Percentiles rank a stretch among this genome's conserved stretches.
Conservation (phyloP, 495 filamentous ascomycete species). For the Hypoxylon cercidicola region DNA sequence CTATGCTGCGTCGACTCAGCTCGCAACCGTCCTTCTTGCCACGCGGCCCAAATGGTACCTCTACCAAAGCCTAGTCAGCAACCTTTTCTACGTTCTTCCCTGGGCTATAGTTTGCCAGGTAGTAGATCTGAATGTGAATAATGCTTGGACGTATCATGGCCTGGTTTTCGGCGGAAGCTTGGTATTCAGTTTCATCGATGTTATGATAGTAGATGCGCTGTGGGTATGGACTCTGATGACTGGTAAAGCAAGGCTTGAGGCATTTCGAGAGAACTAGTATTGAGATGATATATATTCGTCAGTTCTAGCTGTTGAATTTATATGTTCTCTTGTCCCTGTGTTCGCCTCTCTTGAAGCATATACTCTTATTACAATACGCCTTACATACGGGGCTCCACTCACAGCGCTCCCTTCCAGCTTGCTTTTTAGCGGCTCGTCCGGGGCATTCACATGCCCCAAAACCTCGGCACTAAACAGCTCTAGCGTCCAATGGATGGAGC, state of each 20-base stretch:
- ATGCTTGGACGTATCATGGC: slow-evolving; percentile 75
- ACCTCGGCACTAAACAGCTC: slow-evolving; percentile 27
- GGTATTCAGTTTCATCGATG: slow-evolving; percentile 71
- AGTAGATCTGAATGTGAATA: slow-evolving; percentile 54
- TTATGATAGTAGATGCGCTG: slow-evolving; percentile 57
- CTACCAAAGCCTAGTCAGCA: slow-evolving; percentile 70
- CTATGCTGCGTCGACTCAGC: slow-evolving; percentile 72
- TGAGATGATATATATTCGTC: too few species aligned
- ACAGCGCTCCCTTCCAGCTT: too few species aligned
- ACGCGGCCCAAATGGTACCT: slow-evolving; percentile 75
- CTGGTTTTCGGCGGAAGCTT: slow-evolving; percentile 76
- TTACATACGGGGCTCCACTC: too few species aligned
- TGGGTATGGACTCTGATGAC: slow-evolving; percentile 68
- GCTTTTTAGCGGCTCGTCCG: too few species aligned
- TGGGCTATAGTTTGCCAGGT: slow-evolving; percentile 73
- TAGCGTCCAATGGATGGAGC: neutral
- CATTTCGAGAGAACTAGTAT: slow-evolving; percentile 32
- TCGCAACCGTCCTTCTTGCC: slow-evolving; percentile 72
- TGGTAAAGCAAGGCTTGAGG: slow-evolving; percentile 53
- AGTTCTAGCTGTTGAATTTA: too few species aligned
- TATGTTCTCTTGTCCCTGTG: too few species aligned
- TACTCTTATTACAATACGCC: too few species aligned
- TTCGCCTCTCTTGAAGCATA: too few species aligned
- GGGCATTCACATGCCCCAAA: slow-evolving; percentile 31
- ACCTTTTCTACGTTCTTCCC: slow-evolving; percentile 73